Percentiles rank a stretch among this genome's conserved stretches.
Evolutionary conservation across 345 rosid genomes (phyloP).

Genomic region (Salix udensis): DNA sequence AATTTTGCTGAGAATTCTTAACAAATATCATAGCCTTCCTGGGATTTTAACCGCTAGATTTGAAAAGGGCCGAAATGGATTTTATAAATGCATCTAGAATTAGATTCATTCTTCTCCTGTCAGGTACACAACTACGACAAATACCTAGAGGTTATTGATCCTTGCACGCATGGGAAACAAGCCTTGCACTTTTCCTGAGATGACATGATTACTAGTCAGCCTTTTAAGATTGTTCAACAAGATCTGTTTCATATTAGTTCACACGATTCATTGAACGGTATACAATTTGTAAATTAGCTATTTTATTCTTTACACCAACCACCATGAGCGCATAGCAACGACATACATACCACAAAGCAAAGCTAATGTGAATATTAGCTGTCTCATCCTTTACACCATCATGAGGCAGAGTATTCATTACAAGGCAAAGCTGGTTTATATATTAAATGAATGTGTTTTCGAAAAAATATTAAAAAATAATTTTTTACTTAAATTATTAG

Average conservation of each 20-base stretch:
- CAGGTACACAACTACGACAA: background rate
- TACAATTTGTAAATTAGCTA: too few relatives aligned
- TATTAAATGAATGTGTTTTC: background rate
- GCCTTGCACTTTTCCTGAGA: too few relatives aligned
- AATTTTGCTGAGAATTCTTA: background rate
- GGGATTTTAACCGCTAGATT: background rate
- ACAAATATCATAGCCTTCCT: background rate
- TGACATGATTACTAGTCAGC: too few relatives aligned
- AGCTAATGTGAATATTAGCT: too few relatives aligned
- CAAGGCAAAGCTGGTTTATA: background rate
- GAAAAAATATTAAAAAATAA: too few relatives aligned
- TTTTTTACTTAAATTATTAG: too few relatives aligned
- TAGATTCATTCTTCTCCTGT: background rate
- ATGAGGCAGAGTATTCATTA: too few relatives aligned
- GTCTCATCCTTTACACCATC: too few relatives aligned
- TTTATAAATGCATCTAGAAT: background rate
- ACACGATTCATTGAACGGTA: too few relatives aligned
- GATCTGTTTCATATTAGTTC: too few relatives aligned
- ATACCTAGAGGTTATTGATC: background rate
- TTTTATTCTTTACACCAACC: background rate
- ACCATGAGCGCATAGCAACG: background rate
- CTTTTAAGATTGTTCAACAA: too few relatives aligned
- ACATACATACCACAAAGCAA: background rate
- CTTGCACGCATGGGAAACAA: background rate
- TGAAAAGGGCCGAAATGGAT: too few relatives aligned